phyloP scores from a whole-genome alignment of 2,329 filamentous ascomycete species.

The Pseudogymnoascus sp. region DNA sequence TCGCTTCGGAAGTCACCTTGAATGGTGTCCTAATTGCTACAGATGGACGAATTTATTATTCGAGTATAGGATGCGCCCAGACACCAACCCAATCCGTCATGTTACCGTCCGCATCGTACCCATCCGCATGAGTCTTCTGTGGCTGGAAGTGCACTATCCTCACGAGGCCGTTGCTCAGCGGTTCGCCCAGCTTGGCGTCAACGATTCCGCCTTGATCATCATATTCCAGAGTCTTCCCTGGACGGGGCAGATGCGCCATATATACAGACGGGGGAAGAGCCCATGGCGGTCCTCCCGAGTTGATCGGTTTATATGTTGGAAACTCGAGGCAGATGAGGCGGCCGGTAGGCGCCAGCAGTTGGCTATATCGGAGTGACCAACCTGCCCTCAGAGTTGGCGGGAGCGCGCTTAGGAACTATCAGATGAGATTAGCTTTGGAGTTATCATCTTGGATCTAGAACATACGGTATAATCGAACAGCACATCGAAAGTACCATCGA shows the following conservation, averaged over 20 bases:
- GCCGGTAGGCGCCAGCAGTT: conserved; percentile 41
- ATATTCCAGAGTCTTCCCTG: conserved; percentile 59
- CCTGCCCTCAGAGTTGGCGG: conserved; percentile 41
- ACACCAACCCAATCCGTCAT: conserved; percentile 46
- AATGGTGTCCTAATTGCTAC: conserved; percentile 10
- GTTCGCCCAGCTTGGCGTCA: conserved; percentile 37
- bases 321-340: conserved; percentile 64
- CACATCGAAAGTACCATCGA: conserved; percentile 49
- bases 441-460: conserved; percentile 10
- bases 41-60: conserved; percentile 1
- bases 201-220: conserved; percentile 42
- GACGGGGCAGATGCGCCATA: conserved; percentile 58
- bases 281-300: conserved; percentile 63
- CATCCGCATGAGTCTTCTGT: conserved; percentile 38
- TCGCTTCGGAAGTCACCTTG: conserved; percentile 50
- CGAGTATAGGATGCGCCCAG: conserved; percentile 33
- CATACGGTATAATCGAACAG: conserved; percentile 56
- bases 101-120: conserved; percentile 36
- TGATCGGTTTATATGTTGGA: conserved; percentile 61
- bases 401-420: conserved; percentile 53
- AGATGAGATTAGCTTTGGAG: neutral
- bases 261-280: conserved; percentile 62
- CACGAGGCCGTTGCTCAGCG: conserved; percentile 31
- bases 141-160: conserved; percentile 44
- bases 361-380: conserved; percentile 45